A percentile compares a stretch with the other conserved stretches of the same genome.
These are phyloP conservation scores for Glycine tomentella DNA, from an alignment of 306 rosid species.

Conservation along the genomic window DNA sequence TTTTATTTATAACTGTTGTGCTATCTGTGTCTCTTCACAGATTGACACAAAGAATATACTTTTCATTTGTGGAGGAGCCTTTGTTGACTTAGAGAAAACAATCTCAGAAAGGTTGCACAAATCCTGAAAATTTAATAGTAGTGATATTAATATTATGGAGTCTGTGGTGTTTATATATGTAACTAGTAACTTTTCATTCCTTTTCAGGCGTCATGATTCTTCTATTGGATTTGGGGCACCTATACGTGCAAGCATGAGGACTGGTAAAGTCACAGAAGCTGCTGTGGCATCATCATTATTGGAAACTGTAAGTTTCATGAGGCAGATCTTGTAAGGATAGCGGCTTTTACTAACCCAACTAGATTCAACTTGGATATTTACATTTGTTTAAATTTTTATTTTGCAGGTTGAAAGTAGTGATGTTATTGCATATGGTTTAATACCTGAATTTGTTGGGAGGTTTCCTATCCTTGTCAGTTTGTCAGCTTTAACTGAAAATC, in stretches of 20 bases:
- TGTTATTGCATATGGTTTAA: slow-evolving; percentile 90
- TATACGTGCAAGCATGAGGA: slow-evolving; percentile 88
- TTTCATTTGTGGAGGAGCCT: slow-evolving; percentile 97
- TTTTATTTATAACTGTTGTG: slow-evolving; percentile 31
- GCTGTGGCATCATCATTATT: slow-evolving; percentile 81
- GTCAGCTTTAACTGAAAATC: slow-evolving; percentile 87
- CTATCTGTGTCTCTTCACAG: slow-evolving; percentile 57
- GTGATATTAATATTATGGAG: slow-evolving; percentile 20
- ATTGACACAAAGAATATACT: slow-evolving; percentile 98
- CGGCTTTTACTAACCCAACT: slow-evolving; percentile 22
- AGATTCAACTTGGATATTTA: slow-evolving; percentile 38
- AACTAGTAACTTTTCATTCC: slow-evolving; percentile 36
- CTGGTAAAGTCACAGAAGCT: slow-evolving; percentile 85
- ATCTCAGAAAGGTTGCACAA: slow-evolving; percentile 89
- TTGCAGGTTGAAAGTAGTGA: slow-evolving; percentile 96
- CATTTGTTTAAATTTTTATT: slow-evolving; percentile 28
- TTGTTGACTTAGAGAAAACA: slow-evolving; percentile 94
- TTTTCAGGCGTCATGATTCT: slow-evolving; percentile 87
- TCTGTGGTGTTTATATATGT: slow-evolving; percentile 9
- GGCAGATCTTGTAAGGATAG: slow-evolving; percentile 36
- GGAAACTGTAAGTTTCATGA: slow-evolving; percentile 70
- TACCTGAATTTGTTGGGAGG: slow-evolving; percentile 98
- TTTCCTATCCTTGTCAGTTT: slow-evolving; percentile 96
- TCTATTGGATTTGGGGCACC: slow-evolving; percentile 99
- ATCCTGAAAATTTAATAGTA: slow-evolving; percentile 35